Conservation (phyloP, 2,329 filamentous ascomycete genomes). For the Sordariomycetes sp. region DNA sequence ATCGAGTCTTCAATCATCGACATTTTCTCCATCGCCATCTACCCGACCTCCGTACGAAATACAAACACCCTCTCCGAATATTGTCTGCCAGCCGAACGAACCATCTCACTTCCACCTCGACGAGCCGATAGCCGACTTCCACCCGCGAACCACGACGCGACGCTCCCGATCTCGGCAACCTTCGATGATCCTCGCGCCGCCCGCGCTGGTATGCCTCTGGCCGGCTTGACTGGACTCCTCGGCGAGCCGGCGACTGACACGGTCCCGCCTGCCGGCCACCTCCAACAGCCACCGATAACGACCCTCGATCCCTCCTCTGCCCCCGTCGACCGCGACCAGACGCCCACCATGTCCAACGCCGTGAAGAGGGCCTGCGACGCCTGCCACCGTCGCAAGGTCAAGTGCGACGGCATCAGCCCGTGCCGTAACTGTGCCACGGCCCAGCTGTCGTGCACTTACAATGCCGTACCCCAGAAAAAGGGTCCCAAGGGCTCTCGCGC, state of each 20-base stretch:
- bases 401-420: slow-evolving; percentile 57
- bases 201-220: too few relatives aligned
- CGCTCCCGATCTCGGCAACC: background rate
- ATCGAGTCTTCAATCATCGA: background rate
- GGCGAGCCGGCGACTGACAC: background rate
- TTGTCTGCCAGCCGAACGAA: background rate
- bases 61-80: background rate
- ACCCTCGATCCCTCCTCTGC: background rate
- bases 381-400: slow-evolving; percentile 63
- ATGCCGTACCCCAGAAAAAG: slow-evolving; percentile 64
- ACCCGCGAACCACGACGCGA: background rate
- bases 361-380: slow-evolving; percentile 56
- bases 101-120: background rate
- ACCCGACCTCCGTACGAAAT: too few relatives aligned
- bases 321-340: background rate
- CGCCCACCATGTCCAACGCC: slow-evolving; percentile 25
- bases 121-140: background rate
- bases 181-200: background rate
- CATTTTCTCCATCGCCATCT: background rate
- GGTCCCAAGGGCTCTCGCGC: slow-evolving; percentile 62
- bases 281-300: background rate
- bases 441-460: slow-evolving; percentile 58
- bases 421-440: slow-evolving; percentile 59
- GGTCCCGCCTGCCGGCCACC: background rate
- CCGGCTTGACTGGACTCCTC: too few relatives aligned